A percentile compares a stretch with the other conserved stretches of the same genome.
These are phyloP conservation scores for Auriscalpium orientale DNA, from an alignment of 768 basidiomycete genomes.

Conservation along the genomic window DNA sequence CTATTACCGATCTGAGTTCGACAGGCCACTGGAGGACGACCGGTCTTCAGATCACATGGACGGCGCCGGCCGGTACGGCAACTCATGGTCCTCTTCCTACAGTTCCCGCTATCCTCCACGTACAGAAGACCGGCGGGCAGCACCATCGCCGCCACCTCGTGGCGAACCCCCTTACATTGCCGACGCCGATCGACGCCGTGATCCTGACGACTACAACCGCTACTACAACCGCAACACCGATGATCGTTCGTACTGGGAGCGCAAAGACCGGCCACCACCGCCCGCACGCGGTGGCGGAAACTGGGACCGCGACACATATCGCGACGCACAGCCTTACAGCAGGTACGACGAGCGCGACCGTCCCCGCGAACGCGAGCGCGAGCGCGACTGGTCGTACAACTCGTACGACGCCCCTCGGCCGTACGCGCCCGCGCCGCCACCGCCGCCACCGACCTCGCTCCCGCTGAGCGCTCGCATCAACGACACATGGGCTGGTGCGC, in stretches of 20 bases:
- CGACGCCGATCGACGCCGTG: not conserved
- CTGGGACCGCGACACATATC: not conserved
- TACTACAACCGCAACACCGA: not conserved
- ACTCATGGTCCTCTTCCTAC: conserved; percentile 5
- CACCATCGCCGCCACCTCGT: not conserved
- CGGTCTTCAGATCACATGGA: conserved; percentile 5
- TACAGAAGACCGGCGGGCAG: not conserved
- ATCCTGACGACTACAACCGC: not conserved
- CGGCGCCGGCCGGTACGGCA: conserved; percentile 4
- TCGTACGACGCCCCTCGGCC: not conserved
- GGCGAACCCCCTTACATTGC: not conserved
- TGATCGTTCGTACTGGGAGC: not conserved
- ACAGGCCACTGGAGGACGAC: conserved; percentile 11
- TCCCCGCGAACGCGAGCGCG: not conserved
- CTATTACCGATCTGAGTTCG: conserved; percentile 13
- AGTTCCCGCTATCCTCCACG: conserved; percentile 5
- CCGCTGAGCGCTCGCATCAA: conserved; percentile 4
- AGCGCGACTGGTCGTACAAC: not conserved
- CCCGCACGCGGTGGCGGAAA: not conserved
- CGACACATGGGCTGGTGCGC: conserved; percentile 3
- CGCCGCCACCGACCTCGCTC: conserved; percentile 5
- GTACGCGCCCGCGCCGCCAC: not conserved
- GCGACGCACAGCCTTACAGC: not conserved
- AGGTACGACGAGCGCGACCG: not conserved
- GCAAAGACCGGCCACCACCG: not conserved